Conservation (phyloP, 768 basidiomycete genomes). For the Pisolithus sp. region DNA sequence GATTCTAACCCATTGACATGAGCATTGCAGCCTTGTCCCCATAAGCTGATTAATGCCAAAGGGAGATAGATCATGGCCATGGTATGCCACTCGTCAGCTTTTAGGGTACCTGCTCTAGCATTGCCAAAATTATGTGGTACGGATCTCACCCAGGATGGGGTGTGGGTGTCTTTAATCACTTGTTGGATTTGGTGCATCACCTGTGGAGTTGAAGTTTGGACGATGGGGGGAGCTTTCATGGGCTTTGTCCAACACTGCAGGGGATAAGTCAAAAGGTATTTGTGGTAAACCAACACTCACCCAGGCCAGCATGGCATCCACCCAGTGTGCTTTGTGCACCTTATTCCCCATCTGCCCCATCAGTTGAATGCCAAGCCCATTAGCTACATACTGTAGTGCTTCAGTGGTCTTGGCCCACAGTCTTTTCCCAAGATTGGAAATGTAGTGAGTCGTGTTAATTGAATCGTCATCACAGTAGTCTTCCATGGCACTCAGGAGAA, state of each 20-base stretch:
- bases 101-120: background rate
- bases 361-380: too few species aligned
- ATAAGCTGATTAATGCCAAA: background rate
- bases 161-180: background rate
- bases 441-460: too few species aligned
- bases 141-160: background rate
- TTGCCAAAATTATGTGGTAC: background rate
- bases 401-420: too few species aligned
- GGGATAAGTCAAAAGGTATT: background rate
- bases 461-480: too few species aligned
- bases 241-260: background rate
- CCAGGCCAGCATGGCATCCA: conserved; percentile 4
- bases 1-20: too few species aligned
- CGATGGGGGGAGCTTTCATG: background rate
- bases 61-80: background rate
- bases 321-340: conserved; percentile 5
- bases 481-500: too few species aligned
- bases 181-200: background rate
- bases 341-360: background rate
- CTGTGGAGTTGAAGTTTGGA: background rate
- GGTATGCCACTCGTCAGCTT: background rate
- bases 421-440: too few species aligned
- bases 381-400: too few species aligned
- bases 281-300: background rate
- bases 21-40: too few species aligned